A percentile compares a stretch with the other conserved stretches of the same genome.
Conservation (phyloP, 768 basidiomycete species). For the Rhizopogon roseolus region DNA sequence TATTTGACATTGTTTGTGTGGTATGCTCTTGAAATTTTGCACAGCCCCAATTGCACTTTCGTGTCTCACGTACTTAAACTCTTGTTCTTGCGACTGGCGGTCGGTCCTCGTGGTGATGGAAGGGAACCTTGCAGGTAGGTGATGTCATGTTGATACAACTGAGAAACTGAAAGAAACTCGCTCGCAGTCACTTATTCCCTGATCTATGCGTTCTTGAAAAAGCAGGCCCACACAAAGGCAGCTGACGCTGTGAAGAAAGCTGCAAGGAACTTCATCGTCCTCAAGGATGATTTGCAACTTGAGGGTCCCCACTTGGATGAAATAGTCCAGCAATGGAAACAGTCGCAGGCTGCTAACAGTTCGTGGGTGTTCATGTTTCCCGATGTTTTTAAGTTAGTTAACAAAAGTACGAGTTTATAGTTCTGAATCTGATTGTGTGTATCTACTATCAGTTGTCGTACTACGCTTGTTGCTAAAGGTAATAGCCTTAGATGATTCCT, state of each 20-base stretch:
- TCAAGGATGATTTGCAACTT: slow-evolving; percentile 48
- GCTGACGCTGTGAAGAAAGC: slow-evolving; percentile 74
- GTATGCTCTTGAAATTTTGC: neutral
- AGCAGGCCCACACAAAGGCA: slow-evolving; percentile 62
- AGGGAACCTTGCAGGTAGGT: slow-evolving; percentile 48
- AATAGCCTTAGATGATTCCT: slow-evolving; percentile 22
- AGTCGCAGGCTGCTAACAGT: slow-evolving; percentile 19
- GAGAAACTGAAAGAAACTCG: neutral
- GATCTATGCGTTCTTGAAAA: slow-evolving; percentile 68
- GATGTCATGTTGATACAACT: neutral
- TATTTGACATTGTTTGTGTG: neutral
- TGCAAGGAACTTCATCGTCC: slow-evolving; percentile 53
- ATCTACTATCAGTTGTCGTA: neutral
- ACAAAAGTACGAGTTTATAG: slow-evolving; percentile 8
- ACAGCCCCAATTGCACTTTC: neutral
- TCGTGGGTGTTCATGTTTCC: slow-evolving; percentile 17
- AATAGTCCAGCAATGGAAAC: slow-evolving; percentile 65
- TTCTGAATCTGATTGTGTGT: slow-evolving; percentile 18
- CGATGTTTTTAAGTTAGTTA: slow-evolving; percentile 2
- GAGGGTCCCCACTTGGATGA: slow-evolving; percentile 56
- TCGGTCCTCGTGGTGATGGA: slow-evolving; percentile 31
- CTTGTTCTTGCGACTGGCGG: neutral
- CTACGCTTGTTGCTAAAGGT: slow-evolving; percentile 2
- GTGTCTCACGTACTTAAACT: neutral
- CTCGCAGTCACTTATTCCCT: slow-evolving; percentile 66